Evolutionary conservation across 371 early-diverging fungal genomes (phyloP), one percentile per base, ranked within the genome.

Genomic region (Umbelopsis sp.): DNA sequence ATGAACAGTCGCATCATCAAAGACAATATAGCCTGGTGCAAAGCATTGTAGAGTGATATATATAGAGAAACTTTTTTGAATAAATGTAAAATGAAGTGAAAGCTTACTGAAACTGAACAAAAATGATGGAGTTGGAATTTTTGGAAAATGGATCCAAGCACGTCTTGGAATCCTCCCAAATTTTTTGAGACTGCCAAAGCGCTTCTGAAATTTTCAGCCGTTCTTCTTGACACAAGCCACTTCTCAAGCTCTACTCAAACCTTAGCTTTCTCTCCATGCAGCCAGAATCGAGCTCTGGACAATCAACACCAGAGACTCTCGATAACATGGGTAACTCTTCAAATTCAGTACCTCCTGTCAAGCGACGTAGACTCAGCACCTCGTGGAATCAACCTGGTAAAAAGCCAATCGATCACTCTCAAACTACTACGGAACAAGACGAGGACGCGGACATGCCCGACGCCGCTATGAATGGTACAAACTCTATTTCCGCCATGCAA

Each of bases 161-260:
- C 7, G 12, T 7, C 41, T 10, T 12, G 41, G 12, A 41, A 41
- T 41, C 29, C 29, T 22, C 29, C 29, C 29, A 29, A 29, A 29
- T 41, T 41, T 41, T 41, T 48, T 20, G 20, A 48, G 48, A 48
- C 48, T 48, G 48, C 20, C 48, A 35, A 35, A n/a, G 57, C 57
- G 22, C 29, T 57, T 11, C 57, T 57, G 57, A 57, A 57, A 57
- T 35, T 57, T 57, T 57, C 57, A 57, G 35, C 7, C 11, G 29
- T 18, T 10, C 48, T 16, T 48, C 48, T 48, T 48, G 16, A 3
- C 67, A 68, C 37, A 62, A 72, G 29, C 70, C 76, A 45, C 69
- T 69, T 51, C 52, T 72, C 20, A 74, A 75, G 29, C 29, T 22
- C 52, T 77, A 46, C 71, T 74, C 16, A 74, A 72, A 65, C 37